Conservation (phyloP, 2,329 filamentous ascomycete species). For the Dichotomopilus funicola region DNA sequence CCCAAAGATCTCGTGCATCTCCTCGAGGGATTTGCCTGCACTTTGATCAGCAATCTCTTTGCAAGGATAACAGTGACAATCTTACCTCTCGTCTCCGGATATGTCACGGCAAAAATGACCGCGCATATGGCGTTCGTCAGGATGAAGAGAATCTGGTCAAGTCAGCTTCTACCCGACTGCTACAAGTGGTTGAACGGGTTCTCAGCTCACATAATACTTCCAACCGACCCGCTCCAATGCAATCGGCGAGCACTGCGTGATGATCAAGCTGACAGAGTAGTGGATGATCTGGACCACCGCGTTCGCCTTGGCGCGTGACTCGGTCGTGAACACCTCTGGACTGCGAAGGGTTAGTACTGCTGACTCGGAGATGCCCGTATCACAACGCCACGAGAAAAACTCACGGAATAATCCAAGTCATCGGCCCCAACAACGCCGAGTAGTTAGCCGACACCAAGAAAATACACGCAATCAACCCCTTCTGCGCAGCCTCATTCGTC, state of each 20-base stretch:
- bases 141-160: conserved; percentile 32
- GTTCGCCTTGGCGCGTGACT: conserved; percentile 36
- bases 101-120: conserved; percentile 30
- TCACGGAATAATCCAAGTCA: conserved; percentile 39
- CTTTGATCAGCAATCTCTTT: neutral
- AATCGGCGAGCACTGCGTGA: conserved; percentile 37
- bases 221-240: conserved; percentile 34
- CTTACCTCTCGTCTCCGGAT: conserved; percentile 34
- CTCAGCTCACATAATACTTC: conserved; percentile 34
- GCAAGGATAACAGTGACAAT: neutral
- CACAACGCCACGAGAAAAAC: conserved; percentile 11
- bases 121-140: conserved; percentile 34
- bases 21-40: conserved; percentile 35
- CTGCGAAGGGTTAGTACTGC: conserved; percentile 14
- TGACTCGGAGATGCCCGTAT: neutral
- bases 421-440: conserved; percentile 33
- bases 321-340: conserved; percentile 36
- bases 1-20: conserved; percentile 36
- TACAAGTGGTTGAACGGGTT: neutral
- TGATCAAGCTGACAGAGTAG: conserved; percentile 35
- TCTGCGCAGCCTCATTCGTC: conserved; percentile 34
- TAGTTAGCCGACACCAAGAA: conserved; percentile 36
- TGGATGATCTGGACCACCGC: conserved; percentile 36
- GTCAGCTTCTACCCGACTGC: neutral
- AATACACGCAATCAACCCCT: conserved; percentile 35